Conservation (phyloP, 164 flowering plant species). For the Chloranthus sessilifolius region DNA sequence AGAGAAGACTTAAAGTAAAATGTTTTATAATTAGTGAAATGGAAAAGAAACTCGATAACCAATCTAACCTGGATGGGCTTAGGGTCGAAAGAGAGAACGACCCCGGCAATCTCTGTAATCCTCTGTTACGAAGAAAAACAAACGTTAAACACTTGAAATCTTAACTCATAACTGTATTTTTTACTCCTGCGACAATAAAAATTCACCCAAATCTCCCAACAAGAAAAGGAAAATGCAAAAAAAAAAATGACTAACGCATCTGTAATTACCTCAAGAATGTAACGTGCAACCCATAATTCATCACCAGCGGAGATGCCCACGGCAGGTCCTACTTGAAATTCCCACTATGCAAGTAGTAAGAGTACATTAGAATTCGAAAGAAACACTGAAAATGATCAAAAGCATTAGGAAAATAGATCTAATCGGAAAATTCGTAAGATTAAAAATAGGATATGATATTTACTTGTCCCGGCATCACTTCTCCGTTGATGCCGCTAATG, state of each 20-base stretch:
- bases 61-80: constrained; percentile 29
- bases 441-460: background rate
- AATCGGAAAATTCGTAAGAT: too few species aligned
- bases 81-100: constrained; percentile 36
- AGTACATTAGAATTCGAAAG: too few species aligned
- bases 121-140: constrained; percentile 11
- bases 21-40: too few species aligned
- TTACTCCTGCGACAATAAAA: too few species aligned
- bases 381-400: too few species aligned
- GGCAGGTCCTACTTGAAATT: constrained; percentile 32
- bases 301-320: constrained; percentile 32
- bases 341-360: constrained; percentile 20
- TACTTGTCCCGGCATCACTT: constrained; percentile 38
- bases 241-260: background rate
- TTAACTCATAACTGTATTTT: too few species aligned
- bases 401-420: too few species aligned
- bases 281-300: constrained; percentile 34
- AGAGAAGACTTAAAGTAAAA: too few species aligned
- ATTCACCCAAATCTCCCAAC: too few species aligned
- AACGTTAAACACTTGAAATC: background rate
- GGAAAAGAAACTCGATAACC: background rate
- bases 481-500: constrained; percentile 34
- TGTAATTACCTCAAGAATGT: constrained; percentile 23
- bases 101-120: constrained; percentile 40
- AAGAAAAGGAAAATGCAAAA: background rate